Evolutionary conservation across 2,329 filamentous ascomycete species (phyloP).

Genomic region (Nothophaeocryptopus gaeumannii): DNA sequence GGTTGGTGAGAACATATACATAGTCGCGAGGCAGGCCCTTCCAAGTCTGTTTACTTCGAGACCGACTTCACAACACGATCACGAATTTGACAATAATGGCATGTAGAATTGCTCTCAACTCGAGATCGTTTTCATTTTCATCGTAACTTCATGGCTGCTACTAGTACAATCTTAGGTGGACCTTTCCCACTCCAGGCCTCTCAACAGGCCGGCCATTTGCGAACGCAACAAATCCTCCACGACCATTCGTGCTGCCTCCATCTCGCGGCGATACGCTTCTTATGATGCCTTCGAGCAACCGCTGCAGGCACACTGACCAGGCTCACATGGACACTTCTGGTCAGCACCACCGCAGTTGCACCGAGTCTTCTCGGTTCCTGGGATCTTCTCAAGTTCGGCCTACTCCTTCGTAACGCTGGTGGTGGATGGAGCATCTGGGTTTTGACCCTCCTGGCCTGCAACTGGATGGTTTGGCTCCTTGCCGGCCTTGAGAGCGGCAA

Average conservation of each 20-base stretch:
- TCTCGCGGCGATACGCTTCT: neutral
- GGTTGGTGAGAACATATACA: neutral
- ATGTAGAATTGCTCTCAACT: too few species aligned
- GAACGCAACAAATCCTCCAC: too few species aligned
- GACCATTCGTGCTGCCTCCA: too few species aligned
- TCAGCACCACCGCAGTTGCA: slow-evolving; percentile 50
- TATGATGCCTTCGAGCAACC: slow-evolving; percentile 45
- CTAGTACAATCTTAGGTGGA: too few species aligned
- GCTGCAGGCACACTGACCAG: slow-evolving; percentile 48
- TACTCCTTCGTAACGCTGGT: slow-evolving; percentile 29
- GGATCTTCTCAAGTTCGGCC: slow-evolving; percentile 49
- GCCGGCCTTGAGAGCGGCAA: slow-evolving; percentile 80
- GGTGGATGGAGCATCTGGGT: slow-evolving; percentile 35
- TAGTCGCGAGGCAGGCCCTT: too few species aligned
- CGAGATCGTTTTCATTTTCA: too few species aligned
- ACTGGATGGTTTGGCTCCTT: slow-evolving; percentile 44
- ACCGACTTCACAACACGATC: too few species aligned
- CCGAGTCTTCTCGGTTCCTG: slow-evolving; percentile 48
- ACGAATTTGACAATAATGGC: too few species aligned
- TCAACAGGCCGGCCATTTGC: too few species aligned
- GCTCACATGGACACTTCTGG: slow-evolving; percentile 47
- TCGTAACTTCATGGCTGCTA: too few species aligned
- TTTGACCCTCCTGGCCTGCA: slow-evolving; percentile 39
- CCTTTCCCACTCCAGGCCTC: too few species aligned
- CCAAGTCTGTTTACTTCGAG: too few species aligned